Base-by-base conservation (phyloP, 192 early-diverging fungal genomes). In the Pilaira anomala region DNA sequence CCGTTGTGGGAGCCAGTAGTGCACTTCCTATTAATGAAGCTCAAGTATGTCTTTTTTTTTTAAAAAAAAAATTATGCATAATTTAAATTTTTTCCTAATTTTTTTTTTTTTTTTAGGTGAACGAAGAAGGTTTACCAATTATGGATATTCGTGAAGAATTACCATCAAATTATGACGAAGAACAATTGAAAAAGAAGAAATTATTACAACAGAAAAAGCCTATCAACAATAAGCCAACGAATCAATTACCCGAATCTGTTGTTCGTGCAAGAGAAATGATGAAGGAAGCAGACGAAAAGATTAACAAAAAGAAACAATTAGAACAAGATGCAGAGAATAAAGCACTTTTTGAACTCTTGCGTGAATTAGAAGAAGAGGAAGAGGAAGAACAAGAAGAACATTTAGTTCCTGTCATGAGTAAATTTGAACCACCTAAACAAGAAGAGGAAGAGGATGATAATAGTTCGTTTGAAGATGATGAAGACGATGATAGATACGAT, bases 121-220 rank as follows among this genome's bases (percentile, higher is more conserved):
- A 91, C 62, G 90, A 92, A 66, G 89, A 91, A 62, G 91, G 89
- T 13, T 65, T 87, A 33, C 84, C 83, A 19, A 87, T 87, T 61
- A 83, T 92, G 21, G 91, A 92, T 22, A 92, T 92, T 58, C 72
- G 78, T 7, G 90, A 92, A 62, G 67, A 72, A 28, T 57, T 72
- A 24, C 74, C 69, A 44, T 80, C 81, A 19, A 78, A 81, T 9
- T 80, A 85, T 21, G 63, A 77, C 5, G 51, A 77, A 44, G 69
- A 36, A 30, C 28, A 36, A 25, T 24, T 24, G 21, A 49, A 48
- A 24, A 33, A 18, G 1, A 54, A 48, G 50, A 19, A 28, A 54
- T 25, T 6, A 3, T 18, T 44, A 26, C 42, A 60, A 28, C 45
- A 18, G 39, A n/a, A 39, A 42, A 50, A 49, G 21, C 19, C 13